These are phyloP conservation scores for Ceratocystis destructans DNA, from an alignment of 2,329 filamentous ascomycete genomes.

Conservation along the genomic window DNA sequence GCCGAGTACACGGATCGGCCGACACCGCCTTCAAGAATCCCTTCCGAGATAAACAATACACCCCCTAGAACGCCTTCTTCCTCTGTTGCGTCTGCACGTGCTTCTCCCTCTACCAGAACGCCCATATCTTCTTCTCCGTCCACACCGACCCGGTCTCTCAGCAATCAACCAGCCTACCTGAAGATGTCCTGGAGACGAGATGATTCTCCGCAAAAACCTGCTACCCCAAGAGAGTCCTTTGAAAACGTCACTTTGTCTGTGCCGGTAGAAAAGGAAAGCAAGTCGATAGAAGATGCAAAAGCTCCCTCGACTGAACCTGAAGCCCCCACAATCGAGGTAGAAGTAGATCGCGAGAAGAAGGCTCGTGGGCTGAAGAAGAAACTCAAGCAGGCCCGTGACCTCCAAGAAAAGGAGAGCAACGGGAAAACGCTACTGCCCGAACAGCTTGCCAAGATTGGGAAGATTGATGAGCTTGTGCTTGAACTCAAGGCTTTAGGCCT, in stretches of 20 bases:
- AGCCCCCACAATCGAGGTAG: constrained; percentile 3
- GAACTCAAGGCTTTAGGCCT: constrained; percentile 79
- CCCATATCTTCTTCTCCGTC: not conserved
- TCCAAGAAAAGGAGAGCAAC: constrained; percentile 80
- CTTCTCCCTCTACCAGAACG: not conserved
- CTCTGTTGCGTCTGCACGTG: not conserved
- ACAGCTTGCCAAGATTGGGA: constrained; percentile 94
- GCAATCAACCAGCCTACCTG: not conserved
- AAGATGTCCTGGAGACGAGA: constrained; percentile 12
- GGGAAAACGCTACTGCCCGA: constrained; percentile 76
- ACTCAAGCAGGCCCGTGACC: constrained; percentile 78
- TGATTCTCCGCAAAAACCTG: not conserved
- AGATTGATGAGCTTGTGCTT: constrained; percentile 83
- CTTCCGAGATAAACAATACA: not conserved
- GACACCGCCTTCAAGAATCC: not conserved
- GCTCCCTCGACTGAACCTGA: not conserved
- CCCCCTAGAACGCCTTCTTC: not conserved
- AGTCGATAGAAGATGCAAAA: not conserved
- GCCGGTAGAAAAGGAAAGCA: not conserved
- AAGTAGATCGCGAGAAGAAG: constrained; percentile 71
- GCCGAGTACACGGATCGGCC: not conserved
- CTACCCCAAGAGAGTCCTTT: not conserved
- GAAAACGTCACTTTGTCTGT: not conserved
- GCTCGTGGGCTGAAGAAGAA: constrained; percentile 88
- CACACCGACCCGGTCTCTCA: not conserved